Evolutionary conservation across 2,329 filamentous ascomycete species (phyloP).

Genomic region (Endoconidiophora laricicola): DNA sequence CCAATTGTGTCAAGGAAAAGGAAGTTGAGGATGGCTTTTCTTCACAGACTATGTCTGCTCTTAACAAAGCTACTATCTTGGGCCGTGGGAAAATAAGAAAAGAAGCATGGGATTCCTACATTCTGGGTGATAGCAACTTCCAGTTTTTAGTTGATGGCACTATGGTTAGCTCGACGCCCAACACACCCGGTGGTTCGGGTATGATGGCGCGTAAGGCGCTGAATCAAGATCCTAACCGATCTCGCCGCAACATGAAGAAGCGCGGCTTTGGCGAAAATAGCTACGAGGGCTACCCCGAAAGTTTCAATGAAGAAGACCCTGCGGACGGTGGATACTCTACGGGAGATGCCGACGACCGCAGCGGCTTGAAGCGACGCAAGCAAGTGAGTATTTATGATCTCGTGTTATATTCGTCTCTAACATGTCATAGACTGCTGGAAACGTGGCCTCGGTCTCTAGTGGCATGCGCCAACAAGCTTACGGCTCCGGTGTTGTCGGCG

Average conservation of each 20-base stretch:
- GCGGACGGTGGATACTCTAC: conserved; percentile 52
- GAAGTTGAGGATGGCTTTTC: conserved; percentile 38
- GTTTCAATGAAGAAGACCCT: conserved; percentile 50
- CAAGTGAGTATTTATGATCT: conserved; percentile 31
- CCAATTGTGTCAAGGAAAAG: conserved; percentile 34
- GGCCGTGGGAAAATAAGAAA: conserved; percentile 27
- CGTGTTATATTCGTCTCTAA: conserved; percentile 24
- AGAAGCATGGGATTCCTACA: conserved; percentile 14
- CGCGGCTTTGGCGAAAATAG: conserved; percentile 59
- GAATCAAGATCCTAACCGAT: conserved; percentile 30
- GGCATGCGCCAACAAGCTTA: conserved; percentile 36
- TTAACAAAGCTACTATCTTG: conserved; percentile 40
- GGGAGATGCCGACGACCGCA: conserved; percentile 48
- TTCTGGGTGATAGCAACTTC: conserved; percentile 12
- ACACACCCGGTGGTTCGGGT: conserved; percentile 8
- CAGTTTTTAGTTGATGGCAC: conserved; percentile 3
- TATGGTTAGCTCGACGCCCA: conserved; percentile 3
- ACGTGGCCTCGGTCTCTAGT: conserved; percentile 26
- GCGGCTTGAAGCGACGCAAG: conserved; percentile 45
- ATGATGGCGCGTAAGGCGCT: conserved; percentile 1
- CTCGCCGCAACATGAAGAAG: conserved; percentile 54
- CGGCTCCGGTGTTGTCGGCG: conserved; percentile 41
- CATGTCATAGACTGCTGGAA: conserved; percentile 30
- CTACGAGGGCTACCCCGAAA: conserved; percentile 59
- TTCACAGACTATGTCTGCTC: conserved; percentile 24